Evolutionary conservation across 129 eudicot species (phyloP), one percentile per base, ranked within the genome.

Genomic region (Gnaphalium uliginosum): DNA sequence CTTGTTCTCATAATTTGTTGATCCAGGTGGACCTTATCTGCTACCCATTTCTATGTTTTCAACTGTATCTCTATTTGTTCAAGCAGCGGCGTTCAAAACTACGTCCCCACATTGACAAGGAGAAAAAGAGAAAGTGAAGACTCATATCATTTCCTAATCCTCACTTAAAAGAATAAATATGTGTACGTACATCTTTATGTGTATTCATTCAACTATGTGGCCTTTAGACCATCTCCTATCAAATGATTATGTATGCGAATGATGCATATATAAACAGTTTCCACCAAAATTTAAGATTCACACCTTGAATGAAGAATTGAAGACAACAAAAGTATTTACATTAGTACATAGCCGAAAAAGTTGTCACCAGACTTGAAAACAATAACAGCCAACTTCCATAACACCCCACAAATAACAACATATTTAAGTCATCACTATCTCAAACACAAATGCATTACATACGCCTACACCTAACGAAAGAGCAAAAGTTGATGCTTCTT

Each of bases 11-110:
- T 8, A 18, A 57, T 66, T 66, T 69, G 8, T 50, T 59, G 41
- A 25, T 32, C 72, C 86, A 94, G 98, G 90, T 14, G 39, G 78
- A 88, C 63, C 96, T 94, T 54, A 51, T 89, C 39, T 69, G 79
- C 85, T 94, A 94, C 75, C 98, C 98, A 18, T 66, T 94, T 76
- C 41, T 87, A 68, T 90, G 97, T 93, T 68, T 89, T 81, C 89
- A 94, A 79, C 81, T 94, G 63, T 94, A 94, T 82, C 87, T 94
- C 57, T 88, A 94, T 72, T 72, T 94, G 82, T 86, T 94, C 75
- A 94, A 94, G 81, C 97, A 90, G 81, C 82, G 98, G 2, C 82
- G 87, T 51, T 85, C 96, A 22, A 94, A 94, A 75, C 80, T 90
- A 73, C 81, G 83, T 41, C 83, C 87, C 54, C 75, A 74, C 59